A percentile compares a stretch with the other conserved stretches of the same genome.
Conservation (phyloP, 1,139 yeast species). For the Geotrichum macrosporum region DNA sequence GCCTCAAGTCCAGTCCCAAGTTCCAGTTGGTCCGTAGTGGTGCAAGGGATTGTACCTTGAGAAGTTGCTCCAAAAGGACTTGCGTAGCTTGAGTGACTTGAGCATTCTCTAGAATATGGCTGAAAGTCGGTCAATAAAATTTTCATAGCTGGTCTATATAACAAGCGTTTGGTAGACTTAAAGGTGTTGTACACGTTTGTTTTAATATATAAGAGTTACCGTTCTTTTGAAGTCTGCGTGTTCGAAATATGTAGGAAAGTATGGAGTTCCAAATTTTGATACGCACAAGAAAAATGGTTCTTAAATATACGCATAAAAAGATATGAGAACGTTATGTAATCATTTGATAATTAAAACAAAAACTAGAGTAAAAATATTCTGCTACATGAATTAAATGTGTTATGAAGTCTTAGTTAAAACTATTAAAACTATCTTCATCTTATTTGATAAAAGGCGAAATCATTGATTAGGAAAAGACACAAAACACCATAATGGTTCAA, state of each 20-base stretch:
- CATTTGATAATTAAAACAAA: conserved; percentile 5
- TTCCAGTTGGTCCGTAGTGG: not conserved
- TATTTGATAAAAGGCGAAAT: not conserved
- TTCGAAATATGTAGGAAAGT: not conserved
- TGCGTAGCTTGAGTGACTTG: not conserved
- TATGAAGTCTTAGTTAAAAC: no score
- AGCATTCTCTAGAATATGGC: not conserved
- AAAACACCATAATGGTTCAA: conserved; percentile 56
- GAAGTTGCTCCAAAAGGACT: not conserved
- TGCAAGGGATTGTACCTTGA: no score
- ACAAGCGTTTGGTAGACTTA: not conserved
- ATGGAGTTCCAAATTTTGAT: conserved; percentile 1
- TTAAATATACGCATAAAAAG: conserved; percentile 2
- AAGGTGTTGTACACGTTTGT: no score
- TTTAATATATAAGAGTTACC: not conserved
- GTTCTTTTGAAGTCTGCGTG: not conserved
- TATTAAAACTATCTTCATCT: no score
- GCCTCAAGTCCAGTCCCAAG: not conserved
- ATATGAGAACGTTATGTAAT: not conserved
- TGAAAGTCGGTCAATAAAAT: conserved; percentile 4
- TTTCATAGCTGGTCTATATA: not conserved
- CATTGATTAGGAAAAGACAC: not conserved
- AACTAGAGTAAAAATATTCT: conserved; percentile 3
- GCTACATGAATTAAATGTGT: not conserved
- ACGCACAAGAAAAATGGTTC: not conserved